Evolutionary conservation across 75 land plant species (phyloP), one percentile per base, ranked within the genome.

Genomic region (Pinus taeda): DNA sequence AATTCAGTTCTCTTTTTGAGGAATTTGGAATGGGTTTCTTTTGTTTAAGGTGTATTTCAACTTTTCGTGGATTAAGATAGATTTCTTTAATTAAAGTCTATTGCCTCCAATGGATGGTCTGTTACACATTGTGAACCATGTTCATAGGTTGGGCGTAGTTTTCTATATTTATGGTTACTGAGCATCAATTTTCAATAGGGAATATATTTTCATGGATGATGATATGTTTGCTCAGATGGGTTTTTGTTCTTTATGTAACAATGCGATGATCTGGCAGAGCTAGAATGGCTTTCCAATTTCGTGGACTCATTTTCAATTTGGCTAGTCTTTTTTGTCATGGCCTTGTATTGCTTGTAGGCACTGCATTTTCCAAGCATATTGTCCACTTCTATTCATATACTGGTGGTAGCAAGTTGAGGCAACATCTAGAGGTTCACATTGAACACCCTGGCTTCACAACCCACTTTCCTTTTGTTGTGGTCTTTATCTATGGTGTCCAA

Each of bases 241-340:
- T 60, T 30, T 81, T 57, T 82, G 75, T 78, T n/a, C 22, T 36
- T 13, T 64, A 6, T 81, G 58, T 20, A 64, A 53, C 92, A 95
- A 93, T 85, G 87, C 53, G 98, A 93, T 77, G 96, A 95, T 74
- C 61, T 89, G n/a, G 90, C 89, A 14, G 94, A 95, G 89, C 82
- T 93, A 15, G 96, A 95, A 75, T 95, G 96, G 93, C 88, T 93
- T 11, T 95, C 98, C 15, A 91, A 84, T 66, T 82, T 95, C 71
- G 92, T 88, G 73, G 94, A 93, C 65, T 96, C 93, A 26, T 26
- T 26, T 26, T 26, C 20, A 49, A 11, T 49, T 49, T 49, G 55
- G 55, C 55, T 9, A 49, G 55, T 49, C 2, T 11, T 49, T 49
- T 49, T 49, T 9, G 55, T 11, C 55, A 9, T 49, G 55, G 55